phyloP scores from a whole-genome alignment of 2,329 filamentous ascomycete species.

The Monilinia polystroma region DNA sequence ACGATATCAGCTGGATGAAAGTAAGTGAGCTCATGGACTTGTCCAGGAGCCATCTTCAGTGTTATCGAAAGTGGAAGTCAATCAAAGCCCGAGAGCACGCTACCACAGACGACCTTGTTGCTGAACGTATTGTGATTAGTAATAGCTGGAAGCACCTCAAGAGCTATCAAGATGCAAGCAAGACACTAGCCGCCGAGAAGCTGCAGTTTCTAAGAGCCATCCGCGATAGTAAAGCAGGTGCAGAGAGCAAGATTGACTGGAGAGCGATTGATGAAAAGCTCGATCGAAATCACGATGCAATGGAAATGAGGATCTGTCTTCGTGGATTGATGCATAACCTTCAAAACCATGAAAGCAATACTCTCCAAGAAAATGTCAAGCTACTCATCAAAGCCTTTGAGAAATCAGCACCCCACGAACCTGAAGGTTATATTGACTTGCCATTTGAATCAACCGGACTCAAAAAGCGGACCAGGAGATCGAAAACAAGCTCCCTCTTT shows the following conservation, averaged over 20 bases:
- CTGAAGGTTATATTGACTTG: conserved; percentile 24
- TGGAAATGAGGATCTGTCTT: conserved; percentile 37
- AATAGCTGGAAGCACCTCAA: conserved; percentile 46
- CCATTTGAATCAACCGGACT: conserved; percentile 17
- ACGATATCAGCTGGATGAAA: conserved; percentile 62
- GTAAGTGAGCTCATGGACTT: conserved; percentile 62
- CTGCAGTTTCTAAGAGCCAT: conserved; percentile 48
- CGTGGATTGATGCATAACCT: conserved; percentile 35
- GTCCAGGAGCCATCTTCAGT: conserved; percentile 65
- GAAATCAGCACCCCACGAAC: conserved; percentile 30
- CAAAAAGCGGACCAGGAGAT: background rate
- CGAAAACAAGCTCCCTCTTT: background rate
- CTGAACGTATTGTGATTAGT: conserved; percentile 32
- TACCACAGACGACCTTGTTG: conserved; percentile 28
- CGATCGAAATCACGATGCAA: conserved; percentile 42
- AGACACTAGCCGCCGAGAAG: conserved; percentile 48
- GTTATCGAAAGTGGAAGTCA: conserved; percentile 64
- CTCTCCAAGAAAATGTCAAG: conserved; percentile 35
- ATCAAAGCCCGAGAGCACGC: conserved; percentile 41
- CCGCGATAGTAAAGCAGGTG: conserved; percentile 43
- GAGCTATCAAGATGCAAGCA: conserved; percentile 45
- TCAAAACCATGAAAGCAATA: conserved; percentile 34
- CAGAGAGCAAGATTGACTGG: conserved; percentile 54
- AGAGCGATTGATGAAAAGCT: conserved; percentile 45
- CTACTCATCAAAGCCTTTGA: conserved; percentile 35